A percentile compares a stretch with the other conserved stretches of the same genome.
These are phyloP conservation scores for Fusarium sp. DNA, from an alignment of 2,329 filamentous ascomycete genomes.

Conservation along the genomic window DNA sequence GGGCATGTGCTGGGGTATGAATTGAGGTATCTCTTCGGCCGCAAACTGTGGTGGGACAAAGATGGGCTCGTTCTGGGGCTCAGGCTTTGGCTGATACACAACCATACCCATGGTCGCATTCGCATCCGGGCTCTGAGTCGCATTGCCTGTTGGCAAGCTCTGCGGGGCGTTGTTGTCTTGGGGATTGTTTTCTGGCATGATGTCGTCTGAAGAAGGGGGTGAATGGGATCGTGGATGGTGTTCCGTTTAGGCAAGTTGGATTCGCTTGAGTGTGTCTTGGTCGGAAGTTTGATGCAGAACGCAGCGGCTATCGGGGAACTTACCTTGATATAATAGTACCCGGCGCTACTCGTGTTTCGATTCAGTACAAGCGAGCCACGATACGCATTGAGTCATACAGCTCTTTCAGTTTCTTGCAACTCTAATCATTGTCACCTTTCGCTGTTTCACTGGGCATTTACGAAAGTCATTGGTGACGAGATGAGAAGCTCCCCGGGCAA, in stretches of 20 bases:
- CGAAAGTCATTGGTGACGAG: neutral
- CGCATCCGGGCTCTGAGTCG: too few species aligned
- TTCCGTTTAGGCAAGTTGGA: rapidly evolving
- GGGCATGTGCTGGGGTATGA: neutral
- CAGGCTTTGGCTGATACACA: neutral
- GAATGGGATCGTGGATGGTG: too few species aligned
- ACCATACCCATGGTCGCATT: neutral
- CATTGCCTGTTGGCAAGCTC: neutral
- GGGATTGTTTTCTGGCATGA: neutral
- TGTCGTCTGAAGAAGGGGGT: rapidly evolving
- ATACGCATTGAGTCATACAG: too few species aligned
- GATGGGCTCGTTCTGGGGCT: neutral
- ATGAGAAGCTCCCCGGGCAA: rapidly evolving
- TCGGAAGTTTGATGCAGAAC: neutral
- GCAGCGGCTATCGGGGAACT: rapidly evolving
- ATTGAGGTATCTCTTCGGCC: neutral
- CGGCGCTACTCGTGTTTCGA: rapidly evolving
- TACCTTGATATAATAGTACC: neutral
- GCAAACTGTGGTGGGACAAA: too few species aligned
- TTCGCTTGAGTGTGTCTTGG: too few species aligned
- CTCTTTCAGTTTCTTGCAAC: rapidly evolving
- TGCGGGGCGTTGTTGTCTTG: too few species aligned
- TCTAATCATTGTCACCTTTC: neutral
- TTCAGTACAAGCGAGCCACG: neutral
- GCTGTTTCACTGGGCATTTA: neutral